Conservation (phyloP, 208 protist genomes). For the Leishmania tropica region DNA sequence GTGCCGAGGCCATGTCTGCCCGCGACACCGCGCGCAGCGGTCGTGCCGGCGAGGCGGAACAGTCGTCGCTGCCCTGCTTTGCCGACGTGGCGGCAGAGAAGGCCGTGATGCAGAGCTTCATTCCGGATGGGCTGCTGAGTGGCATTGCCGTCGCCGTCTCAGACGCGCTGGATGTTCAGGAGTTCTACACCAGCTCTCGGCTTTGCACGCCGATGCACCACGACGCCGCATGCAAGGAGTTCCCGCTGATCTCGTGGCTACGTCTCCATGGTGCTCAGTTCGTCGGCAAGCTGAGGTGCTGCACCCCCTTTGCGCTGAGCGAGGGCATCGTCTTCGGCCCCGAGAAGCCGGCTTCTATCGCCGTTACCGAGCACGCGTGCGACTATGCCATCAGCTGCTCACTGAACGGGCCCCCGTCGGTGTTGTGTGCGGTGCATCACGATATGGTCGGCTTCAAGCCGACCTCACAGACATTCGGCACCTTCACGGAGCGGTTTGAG, state of each 20-base stretch:
- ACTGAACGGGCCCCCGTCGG: constrained; percentile 61
- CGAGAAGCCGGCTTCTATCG: constrained; percentile 51
- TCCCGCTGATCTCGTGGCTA: constrained; percentile 85
- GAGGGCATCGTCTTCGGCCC: constrained; percentile 67
- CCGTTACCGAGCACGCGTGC: constrained; percentile 56
- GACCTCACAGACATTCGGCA: constrained; percentile 85
- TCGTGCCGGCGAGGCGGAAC: constrained; percentile 1
- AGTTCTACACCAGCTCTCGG: constrained; percentile 72
- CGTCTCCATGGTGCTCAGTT: constrained; percentile 75
- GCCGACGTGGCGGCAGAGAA: constrained; percentile 61
- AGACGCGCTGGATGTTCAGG: constrained; percentile 71
- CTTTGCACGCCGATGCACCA: constrained; percentile 61
- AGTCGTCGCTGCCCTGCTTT: constrained; percentile 49
- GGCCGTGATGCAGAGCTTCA: constrained; percentile 56
- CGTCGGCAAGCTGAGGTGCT: constrained; percentile 75
- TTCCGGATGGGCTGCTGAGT: constrained; percentile 63
- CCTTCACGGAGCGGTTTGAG: constrained; percentile 73
- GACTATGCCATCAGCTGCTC: constrained; percentile 83
- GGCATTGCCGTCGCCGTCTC: constrained; percentile 81
- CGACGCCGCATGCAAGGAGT: constrained; percentile 56
- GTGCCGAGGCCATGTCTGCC: constrained; percentile 58
- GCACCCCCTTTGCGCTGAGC: constrained; percentile 65
- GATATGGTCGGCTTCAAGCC: constrained; percentile 89
- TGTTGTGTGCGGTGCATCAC: constrained; percentile 63
- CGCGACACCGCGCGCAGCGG: constrained; percentile 32